Evolutionary conservation across 225 moss, liverwort and hornwort species (phyloP).

Genomic region (Ulota crispa): DNA sequence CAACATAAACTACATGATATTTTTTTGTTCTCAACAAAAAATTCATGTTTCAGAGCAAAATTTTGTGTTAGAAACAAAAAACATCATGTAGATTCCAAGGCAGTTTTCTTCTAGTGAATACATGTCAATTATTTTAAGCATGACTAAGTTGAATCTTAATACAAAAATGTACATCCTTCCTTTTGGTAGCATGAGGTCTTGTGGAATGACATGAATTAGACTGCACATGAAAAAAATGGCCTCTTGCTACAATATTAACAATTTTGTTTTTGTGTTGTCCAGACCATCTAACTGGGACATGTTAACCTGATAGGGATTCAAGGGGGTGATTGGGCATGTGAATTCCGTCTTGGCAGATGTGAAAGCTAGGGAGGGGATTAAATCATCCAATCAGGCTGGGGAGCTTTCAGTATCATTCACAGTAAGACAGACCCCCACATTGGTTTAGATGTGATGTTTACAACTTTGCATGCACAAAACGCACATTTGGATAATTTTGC

Average conservation of each 20-base stretch:
- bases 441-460: constrained; percentile 26
- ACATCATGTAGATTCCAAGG: too few species aligned
- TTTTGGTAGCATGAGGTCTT: too few species aligned
- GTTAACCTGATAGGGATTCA: background rate
- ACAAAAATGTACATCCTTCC: too few species aligned
- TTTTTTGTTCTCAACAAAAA: too few species aligned
- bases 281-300: background rate
- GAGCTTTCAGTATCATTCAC: constrained; percentile 23
- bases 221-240: too few species aligned
- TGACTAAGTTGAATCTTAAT: too few species aligned
- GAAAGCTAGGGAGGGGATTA: background rate
- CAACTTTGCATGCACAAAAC: constrained; percentile 24
- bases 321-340: background rate
- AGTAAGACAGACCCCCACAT: background rate
- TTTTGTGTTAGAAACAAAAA: too few species aligned
- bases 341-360: background rate
- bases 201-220: background rate
- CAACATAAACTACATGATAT: too few species aligned
- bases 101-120: too few species aligned
- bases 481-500: constrained; percentile 7
- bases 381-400: constrained; percentile 16
- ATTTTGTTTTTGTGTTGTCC: background rate
- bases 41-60: too few species aligned
- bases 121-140: too few species aligned
- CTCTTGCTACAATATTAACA: too few species aligned